Base-by-base conservation (phyloP, 148 eudicot species). In the Chenopodium formosanum region DNA sequence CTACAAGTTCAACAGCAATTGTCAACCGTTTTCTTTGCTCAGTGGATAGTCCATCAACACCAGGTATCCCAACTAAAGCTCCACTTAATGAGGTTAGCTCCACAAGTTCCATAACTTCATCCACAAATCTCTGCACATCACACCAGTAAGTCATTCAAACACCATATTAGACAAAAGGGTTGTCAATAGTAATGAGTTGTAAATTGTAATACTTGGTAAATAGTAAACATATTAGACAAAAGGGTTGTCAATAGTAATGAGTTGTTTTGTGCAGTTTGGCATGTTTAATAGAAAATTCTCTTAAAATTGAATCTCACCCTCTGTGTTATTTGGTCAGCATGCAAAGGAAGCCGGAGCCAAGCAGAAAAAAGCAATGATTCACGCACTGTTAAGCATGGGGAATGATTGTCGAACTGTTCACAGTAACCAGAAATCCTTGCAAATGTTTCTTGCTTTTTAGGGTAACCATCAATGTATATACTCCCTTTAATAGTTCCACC, bases 1-100 rank as follows among this genome's bases (percentile, higher is more conserved):
- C 99, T 52, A 96, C 98, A 62, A 96, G 95, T 82, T 96, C 99
- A 80, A 96, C 92, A 37, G 99, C 99, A 82, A 96, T 94, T 5
- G 99, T 96, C 77, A 96, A 85, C 84, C 99, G 88, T 84, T 94
- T 96, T 72, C 99, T 88, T 85, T 96, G 98, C 82, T 96, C 99
- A 0, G 94, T 94, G 27, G 99, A 96, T 77, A 94, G 87, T 50
- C 99, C 99, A 87, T 92, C 91, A 71, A 96, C 87, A 34, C 97
- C 98, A 11, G 99, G 97, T 78, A 94, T 86, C 79, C 99, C 99
- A 73, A 94, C 95, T 78, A 96, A 84, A 70, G 95, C 98, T 85
- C 89, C 84, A 25, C 87, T 84, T 73, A 96, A 74, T 74, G 92
- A 89, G 79, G 87, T 90, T 22, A 96, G 93, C 89, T 96, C 99